phyloP scores from a whole-genome alignment of 495 filamentous ascomycete species.

The Podospora sp. region DNA sequence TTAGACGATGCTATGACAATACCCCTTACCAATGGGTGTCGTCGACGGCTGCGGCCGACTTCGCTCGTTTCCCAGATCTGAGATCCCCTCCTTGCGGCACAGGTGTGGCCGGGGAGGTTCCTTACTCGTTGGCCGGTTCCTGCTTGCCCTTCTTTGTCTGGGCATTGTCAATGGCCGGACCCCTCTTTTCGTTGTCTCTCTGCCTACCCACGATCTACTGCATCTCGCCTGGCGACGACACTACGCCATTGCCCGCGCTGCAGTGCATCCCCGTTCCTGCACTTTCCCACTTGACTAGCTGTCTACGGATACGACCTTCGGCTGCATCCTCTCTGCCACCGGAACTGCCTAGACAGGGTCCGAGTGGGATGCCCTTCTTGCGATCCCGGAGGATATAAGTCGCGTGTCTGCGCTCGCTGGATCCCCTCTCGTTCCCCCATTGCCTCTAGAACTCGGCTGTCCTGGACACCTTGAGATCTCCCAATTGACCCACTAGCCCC shows the following conservation, averaged over 20 bases:
- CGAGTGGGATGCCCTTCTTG: neutral
- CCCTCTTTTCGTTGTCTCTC: neutral
- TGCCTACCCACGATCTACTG: neutral
- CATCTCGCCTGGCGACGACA: neutral
- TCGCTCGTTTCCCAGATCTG: neutral
- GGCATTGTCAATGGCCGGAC: neutral
- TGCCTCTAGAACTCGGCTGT: neutral
- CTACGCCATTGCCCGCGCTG: neutral
- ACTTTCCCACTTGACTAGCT: neutral
- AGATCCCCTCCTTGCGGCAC: neutral
- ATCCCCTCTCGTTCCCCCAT: neutral
- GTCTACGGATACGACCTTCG: neutral
- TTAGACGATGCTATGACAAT: conserved; percentile 18
- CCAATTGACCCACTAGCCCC: neutral
- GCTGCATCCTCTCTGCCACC: neutral
- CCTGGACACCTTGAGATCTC: neutral
- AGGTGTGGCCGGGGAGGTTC: conserved; percentile 1
- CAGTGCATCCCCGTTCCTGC: neutral
- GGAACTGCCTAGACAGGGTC: neutral
- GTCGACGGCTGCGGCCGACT: neutral
- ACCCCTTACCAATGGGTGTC: neutral
- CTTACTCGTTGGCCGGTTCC: neutral
- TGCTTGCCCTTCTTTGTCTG: neutral
- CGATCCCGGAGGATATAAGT: neutral
- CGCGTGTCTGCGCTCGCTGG: neutral